Evolutionary conservation across 164 flowering plant species (phyloP).

Genomic region (Vitis labrusca): DNA sequence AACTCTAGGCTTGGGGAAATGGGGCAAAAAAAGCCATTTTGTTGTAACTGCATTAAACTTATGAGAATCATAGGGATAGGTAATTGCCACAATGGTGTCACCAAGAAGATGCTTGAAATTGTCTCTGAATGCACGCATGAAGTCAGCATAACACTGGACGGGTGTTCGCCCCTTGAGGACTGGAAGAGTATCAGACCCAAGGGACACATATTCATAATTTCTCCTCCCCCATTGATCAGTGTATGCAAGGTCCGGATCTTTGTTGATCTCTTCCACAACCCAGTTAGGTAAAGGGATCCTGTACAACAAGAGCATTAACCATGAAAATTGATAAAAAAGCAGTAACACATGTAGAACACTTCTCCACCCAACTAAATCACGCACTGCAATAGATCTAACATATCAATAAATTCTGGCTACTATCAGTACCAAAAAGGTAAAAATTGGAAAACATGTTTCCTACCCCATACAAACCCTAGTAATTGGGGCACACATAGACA

Average conservation of each 20-base stretch:
- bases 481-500: too few species aligned
- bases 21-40: too few species aligned
- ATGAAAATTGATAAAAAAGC: not conserved
- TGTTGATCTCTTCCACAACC: slow-evolving; percentile 77
- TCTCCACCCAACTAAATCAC: too few species aligned
- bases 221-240: slow-evolving; percentile 96
- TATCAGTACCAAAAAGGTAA: too few species aligned
- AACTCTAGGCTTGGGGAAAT: too few species aligned
- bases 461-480: too few species aligned
- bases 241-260: slow-evolving; percentile 80
- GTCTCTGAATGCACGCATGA: slow-evolving; percentile 88
- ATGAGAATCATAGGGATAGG: not conserved
- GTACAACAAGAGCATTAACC: slow-evolving; percentile 8
- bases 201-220: slow-evolving; percentile 78
- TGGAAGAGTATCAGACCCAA: slow-evolving; percentile 82
- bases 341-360: not conserved
- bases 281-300: slow-evolving; percentile 93
- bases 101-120: slow-evolving; percentile 79
- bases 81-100: slow-evolving; percentile 82
- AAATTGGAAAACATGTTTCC: too few species aligned
- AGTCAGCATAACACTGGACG: slow-evolving; percentile 82
- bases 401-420: too few species aligned
- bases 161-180: slow-evolving; percentile 86
- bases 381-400: too few species aligned
- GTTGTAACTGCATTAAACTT: not conserved